Percentiles rank a stretch among this genome's conserved stretches.
Evolutionary conservation across 495 filamentous ascomycete genomes (phyloP).

Genomic region (Tuber calosporum): DNA sequence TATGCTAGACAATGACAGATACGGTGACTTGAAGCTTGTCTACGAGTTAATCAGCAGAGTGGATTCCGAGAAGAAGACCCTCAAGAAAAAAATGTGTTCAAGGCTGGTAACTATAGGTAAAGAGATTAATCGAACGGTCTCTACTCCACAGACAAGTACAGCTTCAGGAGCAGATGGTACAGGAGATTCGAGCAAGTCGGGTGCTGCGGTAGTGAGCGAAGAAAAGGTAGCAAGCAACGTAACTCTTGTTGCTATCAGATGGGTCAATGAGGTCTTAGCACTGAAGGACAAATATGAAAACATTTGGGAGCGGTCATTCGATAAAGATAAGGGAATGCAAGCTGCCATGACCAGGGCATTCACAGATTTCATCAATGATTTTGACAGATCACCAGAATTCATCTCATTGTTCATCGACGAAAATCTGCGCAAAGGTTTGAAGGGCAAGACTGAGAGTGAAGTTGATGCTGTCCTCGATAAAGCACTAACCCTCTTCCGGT

Average conservation of each 20-base stretch:
- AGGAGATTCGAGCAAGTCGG: slow-evolving; percentile 31
- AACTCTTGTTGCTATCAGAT: slow-evolving; percentile 79
- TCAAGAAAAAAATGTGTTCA: slow-evolving; percentile 62
- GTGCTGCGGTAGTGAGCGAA: slow-evolving; percentile 34
- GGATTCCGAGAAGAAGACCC: slow-evolving; percentile 62
- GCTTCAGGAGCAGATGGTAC: slow-evolving; percentile 31
- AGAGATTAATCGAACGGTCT: slow-evolving; percentile 61
- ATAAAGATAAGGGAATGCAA: slow-evolving; percentile 67
- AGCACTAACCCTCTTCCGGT: slow-evolving; percentile 76
- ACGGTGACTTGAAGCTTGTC: slow-evolving; percentile 66
- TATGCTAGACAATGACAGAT: slow-evolving; percentile 86
- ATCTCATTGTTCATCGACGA: slow-evolving; percentile 97
- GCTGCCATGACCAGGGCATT: slow-evolving; percentile 78
- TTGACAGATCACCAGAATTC: slow-evolving; percentile 74
- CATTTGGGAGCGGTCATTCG: slow-evolving; percentile 63
- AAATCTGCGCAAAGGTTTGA: slow-evolving; percentile 87
- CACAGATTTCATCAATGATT: slow-evolving; percentile 81
- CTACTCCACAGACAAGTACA: slow-evolving; percentile 25
- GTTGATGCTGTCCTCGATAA: slow-evolving; percentile 84
- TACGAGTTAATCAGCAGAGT: slow-evolving; percentile 72
- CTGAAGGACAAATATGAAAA: slow-evolving; percentile 86
- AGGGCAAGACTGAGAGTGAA: slow-evolving; percentile 83
- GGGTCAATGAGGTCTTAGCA: slow-evolving; percentile 82
- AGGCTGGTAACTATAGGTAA: slow-evolving; percentile 72
- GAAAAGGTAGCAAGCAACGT: slow-evolving; percentile 53